Evolutionary conservation across 129 eudicot genomes (phyloP).

Genomic region (Silybum marianum): DNA sequence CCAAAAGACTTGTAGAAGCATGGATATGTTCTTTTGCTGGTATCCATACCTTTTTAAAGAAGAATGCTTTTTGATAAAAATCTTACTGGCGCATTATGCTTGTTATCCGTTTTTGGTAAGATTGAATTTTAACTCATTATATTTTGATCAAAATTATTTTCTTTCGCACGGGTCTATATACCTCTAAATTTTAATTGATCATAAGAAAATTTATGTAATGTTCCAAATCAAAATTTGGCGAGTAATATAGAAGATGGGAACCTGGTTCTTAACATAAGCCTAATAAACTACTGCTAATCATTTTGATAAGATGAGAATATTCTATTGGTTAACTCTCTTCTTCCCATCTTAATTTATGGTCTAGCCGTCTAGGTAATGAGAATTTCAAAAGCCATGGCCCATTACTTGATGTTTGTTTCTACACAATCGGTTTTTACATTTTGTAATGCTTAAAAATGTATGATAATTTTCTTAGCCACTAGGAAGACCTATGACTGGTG

Average conservation of each 20-base stretch:
- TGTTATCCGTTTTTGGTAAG: background rate
- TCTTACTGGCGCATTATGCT: background rate
- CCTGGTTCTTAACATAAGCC: background rate
- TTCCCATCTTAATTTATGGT: background rate
- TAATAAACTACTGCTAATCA: background rate
- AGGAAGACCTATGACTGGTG: background rate
- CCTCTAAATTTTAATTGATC: background rate
- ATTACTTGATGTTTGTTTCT: slow-evolving; percentile 7
- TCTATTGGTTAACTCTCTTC: background rate
- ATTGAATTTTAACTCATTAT: background rate
- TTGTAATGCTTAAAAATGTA: background rate
- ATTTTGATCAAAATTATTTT: background rate
- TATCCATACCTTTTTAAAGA: background rate
- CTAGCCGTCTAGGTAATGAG: background rate
- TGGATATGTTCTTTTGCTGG: background rate
- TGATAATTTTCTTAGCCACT: background rate
- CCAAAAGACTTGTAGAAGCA: background rate
- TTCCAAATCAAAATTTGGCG: background rate
- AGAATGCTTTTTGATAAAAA: background rate
- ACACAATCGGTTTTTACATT: background rate
- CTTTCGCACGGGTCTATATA: background rate
- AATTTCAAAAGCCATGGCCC: background rate
- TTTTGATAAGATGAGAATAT: background rate
- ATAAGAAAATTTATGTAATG: background rate
- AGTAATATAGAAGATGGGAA: slow-evolving; percentile 5